These are phyloP conservation scores for Eucalyptus pauciflora DNA, from an alignment of 345 rosid species.

Conservation along the genomic window DNA sequence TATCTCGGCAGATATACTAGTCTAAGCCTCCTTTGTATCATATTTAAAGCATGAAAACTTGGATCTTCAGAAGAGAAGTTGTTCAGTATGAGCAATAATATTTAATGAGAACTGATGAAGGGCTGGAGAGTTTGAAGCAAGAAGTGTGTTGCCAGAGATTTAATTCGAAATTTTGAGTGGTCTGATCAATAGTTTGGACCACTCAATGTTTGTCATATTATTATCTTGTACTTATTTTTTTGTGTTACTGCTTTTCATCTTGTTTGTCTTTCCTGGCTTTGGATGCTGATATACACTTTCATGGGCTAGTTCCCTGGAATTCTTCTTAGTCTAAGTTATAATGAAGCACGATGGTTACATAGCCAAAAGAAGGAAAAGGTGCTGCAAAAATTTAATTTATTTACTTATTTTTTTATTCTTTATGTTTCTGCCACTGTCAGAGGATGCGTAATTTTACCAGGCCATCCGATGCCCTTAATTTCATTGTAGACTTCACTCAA, in stretches of 20 bases:
- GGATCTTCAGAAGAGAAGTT: neutral
- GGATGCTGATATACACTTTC: neutral
- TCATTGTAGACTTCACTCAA: neutral
- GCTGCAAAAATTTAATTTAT: neutral
- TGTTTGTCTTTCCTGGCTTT: neutral
- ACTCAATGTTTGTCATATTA: too few species aligned
- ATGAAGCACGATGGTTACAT: neutral
- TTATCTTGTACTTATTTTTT: neutral
- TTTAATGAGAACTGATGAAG: neutral
- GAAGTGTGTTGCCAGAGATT: neutral
- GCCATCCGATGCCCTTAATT: neutral
- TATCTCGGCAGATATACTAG: neutral
- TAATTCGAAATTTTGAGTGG: neutral
- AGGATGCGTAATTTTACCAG: neutral
- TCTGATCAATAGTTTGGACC: neutral
- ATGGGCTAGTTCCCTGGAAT: neutral
- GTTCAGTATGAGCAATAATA: neutral
- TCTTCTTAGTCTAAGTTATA: neutral
- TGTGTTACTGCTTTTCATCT: neutral
- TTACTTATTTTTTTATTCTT: neutral
- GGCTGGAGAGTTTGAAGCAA: neutral
- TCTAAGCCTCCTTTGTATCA: neutral
- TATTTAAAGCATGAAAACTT: neutral
- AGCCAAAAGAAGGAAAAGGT: neutral
- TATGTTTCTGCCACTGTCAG: neutral